Percentiles rank a stretch among this genome's conserved stretches.
These are phyloP conservation scores for Backusella tarrabulga DNA, from an alignment of 192 early-diverging fungal species.

Conservation along the genomic window DNA sequence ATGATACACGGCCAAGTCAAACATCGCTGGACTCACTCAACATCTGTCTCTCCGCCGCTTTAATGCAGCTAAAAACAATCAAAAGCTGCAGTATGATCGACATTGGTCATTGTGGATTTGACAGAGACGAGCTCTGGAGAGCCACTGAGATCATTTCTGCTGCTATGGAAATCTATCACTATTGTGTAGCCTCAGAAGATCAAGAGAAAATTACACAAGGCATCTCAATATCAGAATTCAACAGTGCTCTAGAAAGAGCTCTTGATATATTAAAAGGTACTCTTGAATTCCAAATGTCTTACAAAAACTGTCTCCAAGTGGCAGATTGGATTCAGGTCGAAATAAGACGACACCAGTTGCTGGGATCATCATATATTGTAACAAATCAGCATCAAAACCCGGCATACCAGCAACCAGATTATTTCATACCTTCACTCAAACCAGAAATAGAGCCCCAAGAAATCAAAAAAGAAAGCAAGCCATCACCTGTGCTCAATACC, in stretches of 20 bases:
- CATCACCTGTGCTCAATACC: background rate
- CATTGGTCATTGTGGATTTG: conserved; percentile 31
- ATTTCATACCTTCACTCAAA: background rate
- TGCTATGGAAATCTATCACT: conserved; percentile 22
- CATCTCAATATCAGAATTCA: conserved; percentile 17
- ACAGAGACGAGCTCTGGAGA: conserved; percentile 39
- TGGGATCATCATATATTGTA: background rate
- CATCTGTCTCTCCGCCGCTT: conserved; percentile 25
- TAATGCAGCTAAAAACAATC: conserved; percentile 21
- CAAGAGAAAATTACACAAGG: conserved; percentile 16
- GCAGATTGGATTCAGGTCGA: conserved; percentile 35
- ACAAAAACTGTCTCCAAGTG: conserved; percentile 27
- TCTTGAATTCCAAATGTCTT: conserved; percentile 19
- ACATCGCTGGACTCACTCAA: conserved; percentile 29
- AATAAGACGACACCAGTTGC: conserved; percentile 16
- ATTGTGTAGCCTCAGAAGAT: background rate
- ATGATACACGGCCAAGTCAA: conserved; percentile 15
- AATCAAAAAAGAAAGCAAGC: conserved; percentile 5
- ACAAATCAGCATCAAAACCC: background rate
- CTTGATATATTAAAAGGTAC: conserved; percentile 24
- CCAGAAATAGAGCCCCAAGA: background rate
- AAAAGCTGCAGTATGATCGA: conserved; percentile 15
- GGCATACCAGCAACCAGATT: background rate
- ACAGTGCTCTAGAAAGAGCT: conserved; percentile 16
- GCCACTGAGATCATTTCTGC: conserved; percentile 31